Conservation (phyloP, 2,329 filamentous ascomycete species). For the Trichothecium sympodiale region DNA sequence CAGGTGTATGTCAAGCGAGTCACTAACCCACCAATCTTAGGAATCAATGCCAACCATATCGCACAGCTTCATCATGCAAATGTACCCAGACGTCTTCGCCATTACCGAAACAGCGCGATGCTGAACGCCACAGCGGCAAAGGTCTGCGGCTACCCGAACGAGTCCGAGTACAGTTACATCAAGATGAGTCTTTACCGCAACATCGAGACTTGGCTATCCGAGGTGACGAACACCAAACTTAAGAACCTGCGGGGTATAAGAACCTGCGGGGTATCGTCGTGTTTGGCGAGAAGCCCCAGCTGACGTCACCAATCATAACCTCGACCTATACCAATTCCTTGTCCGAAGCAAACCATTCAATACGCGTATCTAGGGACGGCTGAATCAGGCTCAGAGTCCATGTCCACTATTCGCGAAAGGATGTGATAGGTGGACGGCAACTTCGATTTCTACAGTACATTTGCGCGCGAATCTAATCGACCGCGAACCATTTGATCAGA, state of each 20-base stretch:
- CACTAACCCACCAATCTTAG: not conserved
- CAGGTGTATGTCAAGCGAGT: conserved; percentile 52
- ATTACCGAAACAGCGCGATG: conserved; percentile 9
- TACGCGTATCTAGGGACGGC: too few relatives aligned
- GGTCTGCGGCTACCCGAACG: conserved; percentile 49
- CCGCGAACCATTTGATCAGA: too few relatives aligned
- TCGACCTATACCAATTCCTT: too few relatives aligned
- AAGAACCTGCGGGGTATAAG: conserved; percentile 50
- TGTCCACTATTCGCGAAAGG: too few relatives aligned
- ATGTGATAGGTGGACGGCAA: too few relatives aligned
- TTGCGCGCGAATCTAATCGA: too few relatives aligned
- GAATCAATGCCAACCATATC: too few relatives aligned
- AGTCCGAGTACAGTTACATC: conserved; percentile 63
- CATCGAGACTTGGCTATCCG: conserved; percentile 50
- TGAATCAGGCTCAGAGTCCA: too few relatives aligned
- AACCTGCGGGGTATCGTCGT: conserved; percentile 54
- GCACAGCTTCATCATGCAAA: conserved; percentile 1
- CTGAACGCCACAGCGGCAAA: conserved; percentile 16
- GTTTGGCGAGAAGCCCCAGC: conserved; percentile 52
- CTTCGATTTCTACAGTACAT: too few relatives aligned
- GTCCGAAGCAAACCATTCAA: too few relatives aligned
- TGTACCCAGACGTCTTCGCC: conserved; percentile 5
- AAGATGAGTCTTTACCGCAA: conserved; percentile 60
- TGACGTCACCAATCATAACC: too few relatives aligned
- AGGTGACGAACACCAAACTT: conserved; percentile 50